Conservation (phyloP, 768 basidiomycete species). For the Amanita pseudoporphyria region DNA sequence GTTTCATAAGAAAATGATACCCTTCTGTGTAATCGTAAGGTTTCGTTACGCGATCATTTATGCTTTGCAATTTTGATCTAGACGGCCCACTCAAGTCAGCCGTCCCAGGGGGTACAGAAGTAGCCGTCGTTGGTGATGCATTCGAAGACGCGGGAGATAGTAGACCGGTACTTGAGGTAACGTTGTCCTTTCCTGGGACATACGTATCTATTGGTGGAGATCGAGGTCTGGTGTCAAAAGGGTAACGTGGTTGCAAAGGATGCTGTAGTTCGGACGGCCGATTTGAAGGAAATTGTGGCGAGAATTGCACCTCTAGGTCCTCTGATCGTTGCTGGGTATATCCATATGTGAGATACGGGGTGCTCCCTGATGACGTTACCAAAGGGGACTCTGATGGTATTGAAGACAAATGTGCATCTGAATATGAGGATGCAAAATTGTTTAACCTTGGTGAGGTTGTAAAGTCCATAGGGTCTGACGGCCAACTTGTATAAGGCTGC, state of each 20-base stretch:
- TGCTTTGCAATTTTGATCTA: slow-evolving; percentile 39
- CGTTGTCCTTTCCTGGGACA: slow-evolving; percentile 20
- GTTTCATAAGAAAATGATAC: slow-evolving; percentile 95
- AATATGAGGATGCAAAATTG: slow-evolving; percentile 24
- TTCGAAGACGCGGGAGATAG: slow-evolving; percentile 31
- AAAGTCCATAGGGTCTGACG: slow-evolving; percentile 32
- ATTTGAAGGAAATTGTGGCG: slow-evolving; percentile 20
- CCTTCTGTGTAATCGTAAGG: slow-evolving; percentile 96
- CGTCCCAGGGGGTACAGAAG: slow-evolving; percentile 29
- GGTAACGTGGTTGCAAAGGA: slow-evolving; percentile 44
- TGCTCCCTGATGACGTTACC: slow-evolving; percentile 25
- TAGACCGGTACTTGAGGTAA: slow-evolving; percentile 20
- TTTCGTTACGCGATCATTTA: slow-evolving; percentile 57
- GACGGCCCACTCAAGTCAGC: slow-evolving; percentile 23
- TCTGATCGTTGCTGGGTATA: slow-evolving; percentile 30
- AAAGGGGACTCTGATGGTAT: slow-evolving; percentile 25
- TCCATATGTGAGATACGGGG: slow-evolving; percentile 38
- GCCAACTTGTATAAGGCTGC: slow-evolving; percentile 31
- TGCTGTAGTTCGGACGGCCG: slow-evolving; percentile 26
- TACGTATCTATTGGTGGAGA: slow-evolving; percentile 26
- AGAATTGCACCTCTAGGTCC: slow-evolving; percentile 31
- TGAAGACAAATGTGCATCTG: slow-evolving; percentile 24
- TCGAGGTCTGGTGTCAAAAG: slow-evolving; percentile 33
- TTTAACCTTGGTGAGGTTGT: slow-evolving; percentile 24
- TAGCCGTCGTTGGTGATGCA: slow-evolving; percentile 28